Evolutionary conservation across 257 asterid species (phyloP), one percentile per base, ranked within the genome.

Genomic region (Solanum neorickii): DNA sequence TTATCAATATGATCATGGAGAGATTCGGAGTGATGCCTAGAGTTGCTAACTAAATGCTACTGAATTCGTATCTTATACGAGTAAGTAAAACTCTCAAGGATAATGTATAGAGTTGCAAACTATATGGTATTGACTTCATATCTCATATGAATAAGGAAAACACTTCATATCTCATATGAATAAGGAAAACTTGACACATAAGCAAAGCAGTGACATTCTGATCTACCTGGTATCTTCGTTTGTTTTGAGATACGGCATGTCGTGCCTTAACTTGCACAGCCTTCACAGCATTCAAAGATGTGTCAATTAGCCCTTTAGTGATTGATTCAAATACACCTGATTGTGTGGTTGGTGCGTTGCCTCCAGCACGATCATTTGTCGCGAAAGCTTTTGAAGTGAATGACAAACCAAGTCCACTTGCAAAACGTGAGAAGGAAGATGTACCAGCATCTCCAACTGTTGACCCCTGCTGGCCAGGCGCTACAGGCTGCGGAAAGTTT

Each of bases 191-290:
- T 18, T 56, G 60, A 77, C 9, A 12, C 42, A 89, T 7, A 76
- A 49, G 27, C 14, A 33, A 84, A 74, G 66, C 9, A 77, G 37
- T 21, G 41, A 70, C 31, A 83, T 39, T 65, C 85, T 87, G 33
- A 78, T 18, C 74, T 90, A 97, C 99, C 98, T 95, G 98, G 94
- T 97, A 97, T 94, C 99, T 93, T 88, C 98, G 91, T 91, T 97
- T 97, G 93, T 97, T 97, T 87, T 97, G 99, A 25, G 99, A 97
- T 85, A 97, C 99, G 37, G 93, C 90, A 84, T 95, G 98, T 23
- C 98, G 95, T 84, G 99, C 99, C 92, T 97, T 97, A 39, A 94
- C 96, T 91, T 97, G 99, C 91, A 97, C 96, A 85, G 98, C 96
- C 91, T 95, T 97, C 89, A 97, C 97, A 41, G 98, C 99, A 90